Evolutionary conservation across 371 early-diverging fungal species (phyloP), one percentile per base, ranked within the genome.

Genomic region (Entomophthora muscae): DNA sequence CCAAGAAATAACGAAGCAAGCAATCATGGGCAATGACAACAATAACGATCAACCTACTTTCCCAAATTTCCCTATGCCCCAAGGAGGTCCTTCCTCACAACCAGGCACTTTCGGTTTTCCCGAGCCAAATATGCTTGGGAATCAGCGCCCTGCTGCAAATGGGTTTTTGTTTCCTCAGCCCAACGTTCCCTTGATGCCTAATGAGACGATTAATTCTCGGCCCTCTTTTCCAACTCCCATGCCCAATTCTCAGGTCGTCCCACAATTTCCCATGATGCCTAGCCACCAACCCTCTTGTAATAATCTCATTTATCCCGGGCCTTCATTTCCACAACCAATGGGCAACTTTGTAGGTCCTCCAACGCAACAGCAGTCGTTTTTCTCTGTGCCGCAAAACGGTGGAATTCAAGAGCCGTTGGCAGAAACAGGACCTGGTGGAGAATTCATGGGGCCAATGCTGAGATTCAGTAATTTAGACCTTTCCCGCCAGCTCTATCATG

Each of bases 371-470:
- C 10, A 17, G 42, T 10, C 5, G 5, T 5, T 17, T 42, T 10
- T 17, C 17, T 42, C 5, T 42, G 42, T 5, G 17, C 17, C 42
- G n/a, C n/a, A n/a, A 10, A 42, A 42, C 17, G 42, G 17, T 42
- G 42, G 42, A 5, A 42, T 17, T 17, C 17, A 42, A 5, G 42
- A 42, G 17, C 10, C 42, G 5, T 54, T 24, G 2, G 29, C 30
- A 2, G 22, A 12, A 13, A 28, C 30, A 1, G 29, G 57, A 2
- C 21, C 26, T 17, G 26, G 57, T 42, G 28, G 30, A 10, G 12
- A 56, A 1, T 3, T 57, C 10, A 21, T 54, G 1, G 64, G 64
- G 28, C 64, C 64, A 10, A 30, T 56, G n/a, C 24, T 64, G 22
- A 3, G 57, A 1, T 64, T 28, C 26, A 57, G 32, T 26, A 27